Percentiles rank a stretch among this genome's conserved stretches.
phyloP scores from a whole-genome alignment of 2,329 filamentous ascomycete genomes.

The Fusarium begoniae region DNA sequence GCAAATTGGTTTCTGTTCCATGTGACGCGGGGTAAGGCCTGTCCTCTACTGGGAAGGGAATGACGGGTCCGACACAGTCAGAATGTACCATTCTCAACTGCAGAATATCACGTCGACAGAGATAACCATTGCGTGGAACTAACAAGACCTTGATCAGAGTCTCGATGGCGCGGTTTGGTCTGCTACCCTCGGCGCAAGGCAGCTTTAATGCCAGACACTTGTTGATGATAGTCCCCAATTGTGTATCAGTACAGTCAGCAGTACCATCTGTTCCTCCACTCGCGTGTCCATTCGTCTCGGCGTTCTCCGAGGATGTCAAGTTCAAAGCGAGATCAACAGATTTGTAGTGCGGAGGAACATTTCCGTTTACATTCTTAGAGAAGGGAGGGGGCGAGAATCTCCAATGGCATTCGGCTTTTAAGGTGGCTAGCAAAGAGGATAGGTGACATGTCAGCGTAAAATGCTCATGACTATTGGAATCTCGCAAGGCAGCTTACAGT shows the following conservation, averaged over 20 bases:
- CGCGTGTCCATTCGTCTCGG: not conserved
- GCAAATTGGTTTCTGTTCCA: not conserved
- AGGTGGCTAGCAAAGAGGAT: not conserved
- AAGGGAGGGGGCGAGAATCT: not conserved
- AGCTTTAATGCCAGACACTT: not conserved
- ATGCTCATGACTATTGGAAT: not conserved
- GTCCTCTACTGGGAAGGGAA: not conserved
- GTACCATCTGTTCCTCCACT: not conserved
- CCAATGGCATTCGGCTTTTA: not conserved
- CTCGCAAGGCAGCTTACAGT: not conserved
- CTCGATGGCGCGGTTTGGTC: not conserved
- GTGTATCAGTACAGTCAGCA: not conserved
- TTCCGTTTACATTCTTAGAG: not conserved
- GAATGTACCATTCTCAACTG: not conserved
- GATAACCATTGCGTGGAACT: not conserved
- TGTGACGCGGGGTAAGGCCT: not conserved
- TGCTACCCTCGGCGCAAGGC: accelerated
- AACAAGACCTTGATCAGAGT: not conserved
- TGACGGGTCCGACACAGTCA: not conserved
- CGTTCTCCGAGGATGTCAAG: accelerated
- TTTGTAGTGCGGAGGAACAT: not conserved
- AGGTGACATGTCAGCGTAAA: not conserved
- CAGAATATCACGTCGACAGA: not conserved
- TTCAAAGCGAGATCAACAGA: not conserved
- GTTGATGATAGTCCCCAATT: not conserved